These are phyloP conservation scores for Aspergillus tanneri DNA, from an alignment of 2,329 filamentous ascomycete species.

Conservation along the genomic window DNA sequence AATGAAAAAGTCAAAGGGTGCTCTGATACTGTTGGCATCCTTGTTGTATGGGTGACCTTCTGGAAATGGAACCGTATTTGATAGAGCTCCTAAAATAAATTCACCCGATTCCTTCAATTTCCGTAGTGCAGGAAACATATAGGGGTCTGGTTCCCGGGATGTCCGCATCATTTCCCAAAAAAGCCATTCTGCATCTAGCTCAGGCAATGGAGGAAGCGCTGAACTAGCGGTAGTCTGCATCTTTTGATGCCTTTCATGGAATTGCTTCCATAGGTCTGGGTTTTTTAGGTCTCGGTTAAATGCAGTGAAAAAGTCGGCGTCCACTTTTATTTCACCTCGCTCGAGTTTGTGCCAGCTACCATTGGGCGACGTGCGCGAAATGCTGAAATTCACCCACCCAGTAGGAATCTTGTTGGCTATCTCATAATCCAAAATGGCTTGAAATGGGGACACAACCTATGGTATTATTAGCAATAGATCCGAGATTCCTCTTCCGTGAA, in stretches of 20 bases:
- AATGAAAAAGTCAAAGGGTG: conserved; percentile 81
- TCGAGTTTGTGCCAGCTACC: conserved; percentile 90
- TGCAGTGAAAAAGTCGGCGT: conserved; percentile 69
- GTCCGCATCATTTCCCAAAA: conserved; percentile 90
- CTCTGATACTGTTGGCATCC: conserved; percentile 59
- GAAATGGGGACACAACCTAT: conserved; percentile 86
- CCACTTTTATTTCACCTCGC: conserved; percentile 74
- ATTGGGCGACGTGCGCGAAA: conserved; percentile 71
- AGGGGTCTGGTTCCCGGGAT: conserved; percentile 71
- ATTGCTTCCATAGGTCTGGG: conserved; percentile 67
- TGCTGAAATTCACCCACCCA: conserved; percentile 89
- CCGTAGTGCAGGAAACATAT: conserved; percentile 80
- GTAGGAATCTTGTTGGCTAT: conserved; percentile 70
- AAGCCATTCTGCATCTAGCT: conserved; percentile 72
- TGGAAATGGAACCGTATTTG: conserved; percentile 88
- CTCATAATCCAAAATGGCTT: conserved; percentile 91
- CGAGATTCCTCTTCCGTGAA: background rate
- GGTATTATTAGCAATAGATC: conserved; percentile 9
- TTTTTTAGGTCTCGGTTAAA: conserved; percentile 75
- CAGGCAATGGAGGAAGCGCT: conserved; percentile 62
- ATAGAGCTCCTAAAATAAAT: conserved; percentile 77
- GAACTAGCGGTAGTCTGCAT: conserved; percentile 23
- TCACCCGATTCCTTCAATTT: conserved; percentile 62
- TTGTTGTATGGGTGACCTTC: conserved; percentile 66
- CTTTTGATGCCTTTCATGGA: conserved; percentile 36